phyloP scores from a whole-genome alignment of 148 eudicot genomes.

The Suaeda aralocaspica region DNA sequence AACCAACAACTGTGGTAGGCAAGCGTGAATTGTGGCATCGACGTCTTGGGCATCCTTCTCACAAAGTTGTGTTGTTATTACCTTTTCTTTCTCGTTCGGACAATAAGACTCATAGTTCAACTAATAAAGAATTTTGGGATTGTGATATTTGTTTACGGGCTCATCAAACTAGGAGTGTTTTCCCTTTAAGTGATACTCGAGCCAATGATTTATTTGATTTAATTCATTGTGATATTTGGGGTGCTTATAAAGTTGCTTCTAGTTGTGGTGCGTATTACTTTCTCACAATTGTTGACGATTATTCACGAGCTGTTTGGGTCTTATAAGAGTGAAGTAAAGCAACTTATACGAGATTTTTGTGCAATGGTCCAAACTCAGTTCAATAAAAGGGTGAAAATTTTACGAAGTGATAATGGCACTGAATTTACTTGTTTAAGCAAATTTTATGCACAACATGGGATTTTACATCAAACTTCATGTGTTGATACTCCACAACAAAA shows the following conservation, averaged over 20 bases:
- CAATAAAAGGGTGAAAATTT: neutral
- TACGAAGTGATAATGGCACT: neutral
- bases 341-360: neutral
- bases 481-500: too few species aligned
- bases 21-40: conserved; percentile 1
- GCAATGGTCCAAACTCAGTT: conserved; percentile 1
- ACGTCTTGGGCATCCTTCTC: conserved; percentile 2
- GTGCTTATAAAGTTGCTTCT: neutral
- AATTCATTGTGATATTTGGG: conserved; percentile 14
- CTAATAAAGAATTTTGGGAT: neutral
- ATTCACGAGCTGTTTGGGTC: neutral
- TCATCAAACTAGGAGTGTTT: neutral
- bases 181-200: neutral
- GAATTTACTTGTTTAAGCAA: neutral
- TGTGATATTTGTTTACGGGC: conserved; percentile 12
- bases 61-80: neutral
- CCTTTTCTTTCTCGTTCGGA: neutral
- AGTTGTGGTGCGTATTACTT: conserved; percentile 8
- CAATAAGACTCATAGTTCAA: neutral
- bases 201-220: neutral
- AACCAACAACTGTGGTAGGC: neutral
- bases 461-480: too few species aligned
- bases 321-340: neutral
- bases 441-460: neutral
- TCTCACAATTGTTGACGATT: conserved; percentile 1